phyloP scores from a whole-genome alignment of 177 flowering plant species.

The Vitis hybrid region DNA sequence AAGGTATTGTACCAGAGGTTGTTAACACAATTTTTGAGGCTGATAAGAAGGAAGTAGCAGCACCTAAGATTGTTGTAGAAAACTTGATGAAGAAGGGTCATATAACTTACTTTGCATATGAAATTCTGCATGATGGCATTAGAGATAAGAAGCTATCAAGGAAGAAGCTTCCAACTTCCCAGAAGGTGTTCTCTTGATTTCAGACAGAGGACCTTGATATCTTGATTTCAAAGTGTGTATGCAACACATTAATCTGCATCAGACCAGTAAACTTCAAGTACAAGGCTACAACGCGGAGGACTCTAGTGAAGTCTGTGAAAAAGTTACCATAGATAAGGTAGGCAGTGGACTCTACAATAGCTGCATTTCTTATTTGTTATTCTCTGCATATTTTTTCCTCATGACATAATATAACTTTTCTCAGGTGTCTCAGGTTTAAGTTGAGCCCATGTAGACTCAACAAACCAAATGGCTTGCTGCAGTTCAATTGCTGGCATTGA shows the following conservation, averaged over 20 bases:
- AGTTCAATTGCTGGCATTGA: not conserved
- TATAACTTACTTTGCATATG: slow-evolving; percentile 72
- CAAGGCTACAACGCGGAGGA: not conserved
- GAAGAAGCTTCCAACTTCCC: slow-evolving; percentile 28
- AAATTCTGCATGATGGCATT: slow-evolving; percentile 71
- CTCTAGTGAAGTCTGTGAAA: not conserved
- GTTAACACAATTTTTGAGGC: slow-evolving; percentile 74
- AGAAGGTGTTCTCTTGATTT: slow-evolving; percentile 8
- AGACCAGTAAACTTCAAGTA: not conserved
- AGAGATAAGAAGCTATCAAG: slow-evolving; percentile 61
- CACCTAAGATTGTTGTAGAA: slow-evolving; percentile 87
- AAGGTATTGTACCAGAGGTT: slow-evolving; percentile 73
- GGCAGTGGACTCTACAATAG: not conserved
- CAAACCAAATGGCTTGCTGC: not conserved
- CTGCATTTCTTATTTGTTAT: not conserved
- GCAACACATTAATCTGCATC: not conserved
- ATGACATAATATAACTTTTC: not conserved
- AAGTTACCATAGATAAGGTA: not conserved
- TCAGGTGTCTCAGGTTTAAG: not conserved
- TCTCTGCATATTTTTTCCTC: not conserved
- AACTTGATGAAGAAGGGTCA: slow-evolving; percentile 70
- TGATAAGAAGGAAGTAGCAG: slow-evolving; percentile 72
- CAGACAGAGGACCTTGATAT: not conserved
- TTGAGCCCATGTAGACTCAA: not conserved
- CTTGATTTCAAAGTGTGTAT: slow-evolving; percentile 5